Evolutionary conservation across 768 basidiomycete species (phyloP), one percentile per base, ranked within the genome.

Genomic region (Tylopilus rubrobrunneus): DNA sequence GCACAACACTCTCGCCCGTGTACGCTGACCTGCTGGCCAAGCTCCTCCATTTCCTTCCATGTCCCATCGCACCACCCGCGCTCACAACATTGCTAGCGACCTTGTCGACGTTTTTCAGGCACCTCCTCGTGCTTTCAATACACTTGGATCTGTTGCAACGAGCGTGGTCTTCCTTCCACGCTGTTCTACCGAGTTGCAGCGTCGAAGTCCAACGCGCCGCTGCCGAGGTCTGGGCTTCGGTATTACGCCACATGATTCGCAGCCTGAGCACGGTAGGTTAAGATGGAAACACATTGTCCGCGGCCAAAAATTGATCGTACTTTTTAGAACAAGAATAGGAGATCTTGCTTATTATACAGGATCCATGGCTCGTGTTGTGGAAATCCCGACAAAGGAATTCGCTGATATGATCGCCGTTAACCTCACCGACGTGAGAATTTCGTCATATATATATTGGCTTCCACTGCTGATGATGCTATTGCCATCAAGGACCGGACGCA

Each of bases 191-290:
- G 5, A 78, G 74, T 53, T 90, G 87, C 64, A 71, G 79, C 51
- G 78, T 82, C 0, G 89, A 93, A 53, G 79, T 91, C 3, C 88
- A 88, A 63, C 74, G 87, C 25, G 83, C 87, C 1, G 78, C 89
- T 11, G 87, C 91, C 0, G 92, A 96, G 64, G 90, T 92, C 4
- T 97, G 92, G 95, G 90, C 85, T 0, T 82, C 81, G 1, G 78
- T 87, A 0, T 62, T 96, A 41, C 76, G 94, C 19, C 19, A 19
- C 19, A 19, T 19, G 84, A 0, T 87, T 86, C 62, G 85, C 83
- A 49, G n/a, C n/a, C n/a, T n/a, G n/a, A n/a, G 85, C 84, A 6
- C 69, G 80, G 80, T 80, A 55, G 6, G 73, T 58, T n/a, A 28
- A 39, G 28, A 37, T 19, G 27, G 41, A 28, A 52, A 44, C 40